Base-by-base conservation (phyloP, 1,284 basidiomycete genomes). In the Ceratobasidium sp. region DNA sequence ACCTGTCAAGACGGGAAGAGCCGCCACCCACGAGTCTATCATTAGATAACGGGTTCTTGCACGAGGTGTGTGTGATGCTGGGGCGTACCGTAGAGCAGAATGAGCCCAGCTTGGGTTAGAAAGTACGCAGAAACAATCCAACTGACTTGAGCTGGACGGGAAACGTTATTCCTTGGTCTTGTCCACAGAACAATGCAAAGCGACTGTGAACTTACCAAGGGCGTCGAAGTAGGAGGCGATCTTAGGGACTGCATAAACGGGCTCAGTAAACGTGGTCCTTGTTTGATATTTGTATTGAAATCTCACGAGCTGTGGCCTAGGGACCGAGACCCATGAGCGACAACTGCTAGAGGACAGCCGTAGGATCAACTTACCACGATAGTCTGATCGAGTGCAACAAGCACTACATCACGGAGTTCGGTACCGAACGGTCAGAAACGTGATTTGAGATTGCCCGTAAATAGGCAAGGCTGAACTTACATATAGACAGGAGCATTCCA, bases 91-190 rank as follows among this genome's bases (percentile, higher is more conserved):
- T 76, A 74, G 77, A 78, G 57, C 78, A 79, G 76, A 60, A 81
- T 57, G 71, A 79, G 63, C 63, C 78, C 75, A 69, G 78, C 59
- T 51, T 79, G 76, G 50, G 83, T 81, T 22, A 84, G 79, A 78
- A 86, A 84, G 79, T 86, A 87, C 7, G 83, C 82, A 0, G 84
- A 84, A 73, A 84, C 81, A 75, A 85, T 81, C 85, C 85, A 86
- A 8, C 83, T 78, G n/a, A 84, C 81, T 44, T 81, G 75, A 31
- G 60, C 60, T 63, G 36, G 9, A 44, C 36, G 24, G 22, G 22
- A 60, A 29, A 60, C 7, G 36, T 14, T 44, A 41, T 22, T 33
- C 44, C 31, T 59, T n/a, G 33, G 22, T 41, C 33, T 60, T 36
- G 36, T 60, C 44, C 36, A 41, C 36, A 41, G 11, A 5, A 41